Base-by-base conservation (phyloP, 495 filamentous ascomycete species). In the Tricharina praecox region DNA sequence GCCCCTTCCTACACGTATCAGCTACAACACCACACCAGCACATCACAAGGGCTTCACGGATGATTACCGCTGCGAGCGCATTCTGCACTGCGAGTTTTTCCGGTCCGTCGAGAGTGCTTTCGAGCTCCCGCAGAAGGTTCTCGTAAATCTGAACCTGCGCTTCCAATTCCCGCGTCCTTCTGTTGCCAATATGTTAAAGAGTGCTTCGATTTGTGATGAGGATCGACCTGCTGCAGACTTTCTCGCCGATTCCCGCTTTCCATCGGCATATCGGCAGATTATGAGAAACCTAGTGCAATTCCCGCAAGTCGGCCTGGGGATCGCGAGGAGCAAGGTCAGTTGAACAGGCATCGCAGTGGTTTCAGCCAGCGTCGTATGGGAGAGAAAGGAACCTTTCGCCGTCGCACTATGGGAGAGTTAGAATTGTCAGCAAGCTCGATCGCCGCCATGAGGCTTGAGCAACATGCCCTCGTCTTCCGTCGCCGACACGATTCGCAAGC, bases 401-500 rank as follows among this genome's bases (percentile, higher is more conserved):
- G 45, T 58, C 53, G 21, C 55, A 58, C 55, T 58, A 32, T 18
- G 20, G 4, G 11, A 3, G 10, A 35, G 8, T n/a, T 35, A 15
- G 8, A 13, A n/a, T n/a, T 36, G 30, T 42, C 10, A 46, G 41
- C 30, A 52, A 45, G 7, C 9, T 37, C 16, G 28, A 20, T n/a
- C n/a, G n/a, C n/a, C n/a, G n/a, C n/a, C n/a, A n/a, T n/a, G 13
- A 18, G 37, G 28, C 15, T 3, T 25, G n/a, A 3, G 26, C 3
- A 23, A 24, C 42, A 40, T 43, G 55, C 55, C 55, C 57, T 58
- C 10, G 41, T 53, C 43, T 58, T 58, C 40, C 45, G 48, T 21
- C 45, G 45, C 19, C 55, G 33, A 53, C 53, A 58, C 11, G 39
- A 43, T 23, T 58, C 55, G 35, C 55, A 58, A 11, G 55, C 55